phyloP scores from a whole-genome alignment of 2,329 filamentous ascomycete genomes.

The Colletotrichum theobromicola region DNA sequence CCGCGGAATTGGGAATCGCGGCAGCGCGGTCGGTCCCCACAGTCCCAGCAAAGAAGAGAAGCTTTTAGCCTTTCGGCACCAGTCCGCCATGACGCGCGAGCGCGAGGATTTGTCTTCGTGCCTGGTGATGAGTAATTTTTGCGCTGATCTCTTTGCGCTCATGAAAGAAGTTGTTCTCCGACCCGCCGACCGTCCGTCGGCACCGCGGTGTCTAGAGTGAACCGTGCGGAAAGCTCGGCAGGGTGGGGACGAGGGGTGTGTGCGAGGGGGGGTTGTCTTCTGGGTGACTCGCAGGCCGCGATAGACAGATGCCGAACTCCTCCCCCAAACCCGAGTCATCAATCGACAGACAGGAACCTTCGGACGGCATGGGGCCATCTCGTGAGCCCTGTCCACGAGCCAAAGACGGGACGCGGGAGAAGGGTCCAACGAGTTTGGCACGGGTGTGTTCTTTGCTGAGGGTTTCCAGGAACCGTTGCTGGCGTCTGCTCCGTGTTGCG shows the following conservation, averaged over 20 bases:
- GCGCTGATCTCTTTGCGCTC: not conserved
- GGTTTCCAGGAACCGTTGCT: not conserved
- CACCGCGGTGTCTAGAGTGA: slow-evolving; percentile 3
- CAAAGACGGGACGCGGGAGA: not conserved
- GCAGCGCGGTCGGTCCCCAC: not conserved
- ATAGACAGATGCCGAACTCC: slow-evolving; percentile 1
- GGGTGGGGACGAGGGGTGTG: not conserved
- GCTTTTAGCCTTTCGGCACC: not conserved
- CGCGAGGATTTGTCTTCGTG: not conserved
- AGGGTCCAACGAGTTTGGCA: not conserved
- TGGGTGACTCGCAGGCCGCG: not conserved
- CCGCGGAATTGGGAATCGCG: not conserved
- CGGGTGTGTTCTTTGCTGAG: not conserved
- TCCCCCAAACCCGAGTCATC: not conserved
- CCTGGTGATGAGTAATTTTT: slow-evolving; percentile 1
- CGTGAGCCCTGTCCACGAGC: slow-evolving; percentile 3
- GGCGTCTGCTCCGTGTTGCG: not conserved
- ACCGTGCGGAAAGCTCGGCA: slow-evolving; percentile 10
- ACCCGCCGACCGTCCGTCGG: slow-evolving; percentile 1
- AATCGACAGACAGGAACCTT: not conserved
- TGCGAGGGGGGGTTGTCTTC: not conserved
- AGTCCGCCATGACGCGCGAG: not conserved
- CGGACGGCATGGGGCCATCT: slow-evolving; percentile 12
- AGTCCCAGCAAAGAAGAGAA: not conserved
- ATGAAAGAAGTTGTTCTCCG: not conserved